Evolutionary conservation across 2,329 filamentous ascomycete species (phyloP).

Genomic region (Rosellinia necatrix): DNA sequence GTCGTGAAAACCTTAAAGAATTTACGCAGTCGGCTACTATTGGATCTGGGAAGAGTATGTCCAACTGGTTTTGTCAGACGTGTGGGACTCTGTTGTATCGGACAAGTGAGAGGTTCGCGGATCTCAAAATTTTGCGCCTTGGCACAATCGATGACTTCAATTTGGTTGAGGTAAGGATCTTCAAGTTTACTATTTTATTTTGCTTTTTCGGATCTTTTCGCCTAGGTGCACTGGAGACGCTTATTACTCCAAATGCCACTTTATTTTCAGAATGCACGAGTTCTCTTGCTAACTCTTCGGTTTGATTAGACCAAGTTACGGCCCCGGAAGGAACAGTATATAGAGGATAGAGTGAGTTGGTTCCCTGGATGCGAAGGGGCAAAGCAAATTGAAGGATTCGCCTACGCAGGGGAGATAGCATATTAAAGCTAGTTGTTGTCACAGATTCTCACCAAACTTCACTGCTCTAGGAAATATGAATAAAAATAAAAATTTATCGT

Average conservation of each 20-base stretch:
- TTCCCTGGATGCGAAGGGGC: slow-evolving; percentile 48
- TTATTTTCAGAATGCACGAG: not conserved
- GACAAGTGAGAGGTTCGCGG: slow-evolving; percentile 49
- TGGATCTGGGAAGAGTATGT: slow-evolving; percentile 55
- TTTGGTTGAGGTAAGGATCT: slow-evolving; percentile 49
- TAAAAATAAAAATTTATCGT: no score
- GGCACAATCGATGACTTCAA: slow-evolving; percentile 67
- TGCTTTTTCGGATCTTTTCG: no score
- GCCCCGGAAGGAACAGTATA: slow-evolving; percentile 58
- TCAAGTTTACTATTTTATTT: not conserved
- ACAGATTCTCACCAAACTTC: no score
- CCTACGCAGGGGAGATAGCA: no score
- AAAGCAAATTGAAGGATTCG: not conserved
- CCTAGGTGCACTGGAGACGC: no score
- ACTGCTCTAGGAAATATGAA: no score
- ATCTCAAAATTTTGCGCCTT: slow-evolving; percentile 54
- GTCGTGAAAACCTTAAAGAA: slow-evolving; percentile 53
- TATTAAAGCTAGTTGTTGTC: not conserved
- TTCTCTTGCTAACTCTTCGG: not conserved
- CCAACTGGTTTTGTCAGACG: slow-evolving; percentile 63
- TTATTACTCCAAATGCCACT: no score
- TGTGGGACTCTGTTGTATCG: slow-evolving; percentile 68
- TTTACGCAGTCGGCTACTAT: slow-evolving; percentile 55
- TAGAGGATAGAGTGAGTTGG: slow-evolving; percentile 58
- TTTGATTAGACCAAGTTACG: slow-evolving; percentile 51